Conservation (phyloP, 495 filamentous ascomycete genomes). For the Corynascus novoguineensis region DNA sequence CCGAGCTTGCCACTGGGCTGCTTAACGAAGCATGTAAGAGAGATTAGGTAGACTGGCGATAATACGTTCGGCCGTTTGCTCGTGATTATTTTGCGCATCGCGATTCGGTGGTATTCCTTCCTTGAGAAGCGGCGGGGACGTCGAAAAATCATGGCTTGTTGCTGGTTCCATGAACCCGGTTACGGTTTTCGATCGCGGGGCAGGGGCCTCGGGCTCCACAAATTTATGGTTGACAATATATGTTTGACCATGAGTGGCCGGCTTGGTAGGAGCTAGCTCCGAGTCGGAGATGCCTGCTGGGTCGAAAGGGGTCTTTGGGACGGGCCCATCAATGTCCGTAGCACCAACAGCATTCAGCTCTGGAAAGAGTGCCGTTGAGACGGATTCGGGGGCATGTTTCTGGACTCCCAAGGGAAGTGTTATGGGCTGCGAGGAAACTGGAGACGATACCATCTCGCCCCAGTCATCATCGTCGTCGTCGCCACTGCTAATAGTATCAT, state of each 20-base stretch:
- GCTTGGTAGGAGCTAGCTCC: conserved; percentile 20
- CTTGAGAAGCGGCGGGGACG: not conserved
- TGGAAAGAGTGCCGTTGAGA: not conserved
- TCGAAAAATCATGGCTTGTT: not conserved
- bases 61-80: conserved; percentile 21
- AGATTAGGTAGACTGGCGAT: conserved; percentile 45
- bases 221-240: not conserved
- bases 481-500: conserved; percentile 33
- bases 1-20: not conserved
- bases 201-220: not conserved
- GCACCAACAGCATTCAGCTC: not conserved
- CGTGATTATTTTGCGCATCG: not conserved
- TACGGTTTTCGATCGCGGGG: not conserved
- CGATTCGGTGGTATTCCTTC: too few species aligned
- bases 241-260: not conserved
- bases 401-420: conserved; percentile 5
- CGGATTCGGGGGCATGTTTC: conserved; percentile 7
- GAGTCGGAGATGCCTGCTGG: conserved; percentile 38
- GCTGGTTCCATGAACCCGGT: not conserved
- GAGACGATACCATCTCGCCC: conserved; percentile 53
- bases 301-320: conserved; percentile 28
- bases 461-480: conserved; percentile 48
- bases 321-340: not conserved
- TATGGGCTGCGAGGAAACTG: conserved; percentile 23
- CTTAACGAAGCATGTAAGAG: conserved; percentile 48